Evolutionary conservation across 164 flowering plant genomes (phyloP).

Genomic region (grape (Vitis vinifera)): ASM3070453v1 NC_081811.1:332501-333000

Average conservation of each 20-base stretch:
- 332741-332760: background rate
- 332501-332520: background rate
- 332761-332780: background rate
- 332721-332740: background rate
- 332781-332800: background rate
- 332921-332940: background rate
- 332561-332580: background rate
- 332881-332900: background rate
- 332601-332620: background rate
- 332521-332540: background rate
- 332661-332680: constrained; percentile 64
- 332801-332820: too few species aligned
- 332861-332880: background rate
- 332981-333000: too few species aligned
- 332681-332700: constrained; percentile 85
- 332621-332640: constrained; percentile 39
- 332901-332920: background rate
- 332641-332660: constrained; percentile 93
- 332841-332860: background rate
- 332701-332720: constrained; percentile 65
- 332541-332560: background rate
- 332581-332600: background rate
- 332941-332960: background rate
- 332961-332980: too few species aligned
- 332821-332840: background rate